These are phyloP conservation scores for Fusarium chaquense DNA, from an alignment of 2,329 filamentous ascomycete species.

Conservation along the genomic window DNA sequence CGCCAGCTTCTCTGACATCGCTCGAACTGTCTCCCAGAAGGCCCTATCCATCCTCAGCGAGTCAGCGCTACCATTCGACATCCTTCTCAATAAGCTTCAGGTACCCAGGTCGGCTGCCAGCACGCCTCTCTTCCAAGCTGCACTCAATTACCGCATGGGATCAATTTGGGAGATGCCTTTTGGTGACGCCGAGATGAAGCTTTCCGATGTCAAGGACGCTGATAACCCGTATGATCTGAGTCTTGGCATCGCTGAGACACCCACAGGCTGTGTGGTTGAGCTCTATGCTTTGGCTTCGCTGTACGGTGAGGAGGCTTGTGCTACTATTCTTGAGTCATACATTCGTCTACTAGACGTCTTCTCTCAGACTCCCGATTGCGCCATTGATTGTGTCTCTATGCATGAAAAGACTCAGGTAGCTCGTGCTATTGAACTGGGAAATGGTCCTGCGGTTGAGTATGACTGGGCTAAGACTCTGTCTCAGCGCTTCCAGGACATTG, in stretches of 20 bases:
- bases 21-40: background rate
- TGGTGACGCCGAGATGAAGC: background rate
- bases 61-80: background rate
- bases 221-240: background rate
- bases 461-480: background rate
- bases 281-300: background rate
- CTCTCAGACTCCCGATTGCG: background rate
- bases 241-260: background rate
- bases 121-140: slow-evolving; percentile 15
- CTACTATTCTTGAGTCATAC: background rate
- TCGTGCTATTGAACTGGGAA: background rate
- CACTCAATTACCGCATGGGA: slow-evolving; percentile 5
- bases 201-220: background rate
- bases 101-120: background rate
- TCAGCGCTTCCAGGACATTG: background rate
- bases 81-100: background rate
- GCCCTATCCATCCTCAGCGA: background rate
- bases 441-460: background rate
- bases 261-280: background rate
- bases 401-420: background rate
- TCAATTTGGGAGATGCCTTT: background rate
- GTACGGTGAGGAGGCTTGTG: background rate
- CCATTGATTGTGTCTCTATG: background rate
- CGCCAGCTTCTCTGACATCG: background rate
- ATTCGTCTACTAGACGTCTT: background rate